Base-by-base conservation (phyloP, 768 basidiomycete species). In the Mycena capillaripes region DNA sequence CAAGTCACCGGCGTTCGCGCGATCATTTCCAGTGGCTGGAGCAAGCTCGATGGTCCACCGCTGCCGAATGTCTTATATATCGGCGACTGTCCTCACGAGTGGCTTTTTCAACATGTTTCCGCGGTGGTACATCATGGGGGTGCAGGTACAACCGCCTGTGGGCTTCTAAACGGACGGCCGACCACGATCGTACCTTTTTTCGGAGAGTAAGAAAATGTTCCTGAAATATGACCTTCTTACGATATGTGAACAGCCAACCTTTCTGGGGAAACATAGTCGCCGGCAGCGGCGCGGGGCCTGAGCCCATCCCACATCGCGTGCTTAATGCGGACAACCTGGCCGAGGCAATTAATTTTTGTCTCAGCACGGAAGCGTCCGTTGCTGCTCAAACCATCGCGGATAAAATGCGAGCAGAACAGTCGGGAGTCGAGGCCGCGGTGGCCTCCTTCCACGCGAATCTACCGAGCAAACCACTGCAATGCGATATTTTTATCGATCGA, bases 41-140 rank as follows among this genome's bases (percentile, higher is more conserved):
- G 72, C 48, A 71, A 71, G 27, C 63, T 71, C 32, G 85, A 81
- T 4, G 77, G 75, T 0, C 73, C 79, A 40, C 77, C 84, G 0
- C 82, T 83, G 3, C 67, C 79, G 1, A 61, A 82, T 52, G 78
- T 87, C 10, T 84, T 84, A 73, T 84, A 85, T 27, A 78, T 87
- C 17, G 84, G 82, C 75, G 85, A 84, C 69, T 82, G 86, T 6
- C 87, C 87, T 0, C 87, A 88, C 71, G 87, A 88, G 76, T 88
- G 87, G 87, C 76, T 88, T 1, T 88, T 88, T 70, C 80, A 82
- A 9, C 79, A 83, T 23, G 85, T 86, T 9, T 69, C 82, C 1
- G 85, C 86, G 0, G 86, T 88, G 3, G 83, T 84, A 50, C 86
- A 86, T 71, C 86, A 82, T 73, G 87, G 87, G 5, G 86, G 86